phyloP scores from a whole-genome alignment of 1,284 basidiomycete genomes.

The Pterulicium gracile region DNA sequence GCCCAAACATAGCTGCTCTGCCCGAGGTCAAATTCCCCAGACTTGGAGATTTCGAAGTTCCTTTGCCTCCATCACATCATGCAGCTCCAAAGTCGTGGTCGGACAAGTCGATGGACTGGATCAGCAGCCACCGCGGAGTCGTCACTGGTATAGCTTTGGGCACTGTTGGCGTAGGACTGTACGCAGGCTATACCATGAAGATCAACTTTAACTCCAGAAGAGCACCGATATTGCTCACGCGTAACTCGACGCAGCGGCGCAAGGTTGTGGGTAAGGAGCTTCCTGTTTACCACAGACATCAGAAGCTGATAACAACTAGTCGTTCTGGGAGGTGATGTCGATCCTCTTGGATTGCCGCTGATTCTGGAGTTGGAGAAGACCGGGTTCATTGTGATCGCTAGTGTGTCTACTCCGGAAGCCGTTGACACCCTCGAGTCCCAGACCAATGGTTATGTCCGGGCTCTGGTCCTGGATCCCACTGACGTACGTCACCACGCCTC shows the following conservation, averaged over 20 bases:
- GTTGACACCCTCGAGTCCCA: constrained; percentile 50
- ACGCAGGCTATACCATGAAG: constrained; percentile 40
- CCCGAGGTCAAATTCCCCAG: constrained; percentile 53
- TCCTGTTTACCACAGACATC: constrained; percentile 4
- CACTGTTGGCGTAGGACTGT: constrained; percentile 45
- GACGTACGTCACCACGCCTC: constrained; percentile 48
- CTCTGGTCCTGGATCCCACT: constrained; percentile 65
- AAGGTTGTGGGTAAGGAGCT: constrained; percentile 57
- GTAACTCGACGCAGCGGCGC: constrained; percentile 34
- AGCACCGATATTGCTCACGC: neutral
- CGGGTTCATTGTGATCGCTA: constrained; percentile 73
- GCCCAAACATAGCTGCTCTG: constrained; percentile 56
- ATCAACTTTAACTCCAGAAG: constrained; percentile 10
- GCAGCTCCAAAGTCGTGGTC: constrained; percentile 33
- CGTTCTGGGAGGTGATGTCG: constrained; percentile 65
- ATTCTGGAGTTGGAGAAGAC: constrained; percentile 62
- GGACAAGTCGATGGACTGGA: constrained; percentile 39
- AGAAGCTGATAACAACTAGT: constrained; percentile 30
- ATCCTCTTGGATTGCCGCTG: constrained; percentile 52
- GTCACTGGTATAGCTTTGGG: constrained; percentile 40
- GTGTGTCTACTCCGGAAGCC: constrained; percentile 55
- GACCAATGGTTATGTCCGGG: constrained; percentile 65
- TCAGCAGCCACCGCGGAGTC: constrained; percentile 47
- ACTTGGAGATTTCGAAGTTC: constrained; percentile 62
- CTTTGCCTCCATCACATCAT: constrained; percentile 52